Evolutionary conservation across 116 monocot genomes (phyloP), one percentile per base, ranked within the genome.

Genomic region (Phalaenopsis hybrid): DNA sequence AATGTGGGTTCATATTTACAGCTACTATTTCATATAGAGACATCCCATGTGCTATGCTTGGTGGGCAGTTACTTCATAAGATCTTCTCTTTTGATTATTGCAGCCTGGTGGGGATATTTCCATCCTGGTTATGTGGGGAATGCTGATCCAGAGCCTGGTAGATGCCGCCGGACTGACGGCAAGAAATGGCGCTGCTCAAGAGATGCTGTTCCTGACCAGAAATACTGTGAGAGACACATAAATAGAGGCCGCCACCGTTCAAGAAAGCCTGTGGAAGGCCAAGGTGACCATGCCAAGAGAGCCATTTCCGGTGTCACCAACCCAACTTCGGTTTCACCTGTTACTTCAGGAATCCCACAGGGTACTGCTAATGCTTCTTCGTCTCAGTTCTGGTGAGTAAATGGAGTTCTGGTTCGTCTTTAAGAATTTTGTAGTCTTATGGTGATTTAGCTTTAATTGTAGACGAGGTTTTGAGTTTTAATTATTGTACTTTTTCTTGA

Each of bases 251-350:
- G 88, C 48, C 88, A 85, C 43, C 88, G 85, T 88, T 88, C 88
- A 88, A 88, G 88, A 88, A 88, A 88, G 88, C 88, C 82, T 82
- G 88, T 88, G 88, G 88, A 88, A 88, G 69, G 78, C 69, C 79
- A 81, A 23, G 75, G 31, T 18, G 80, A 63, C 34, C 41, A 44
- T 37, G 34, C 61, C 46, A 67, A 33, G 61, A 75, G 21, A 75
- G 9, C 76, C 5, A 76, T 16, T 31, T 37, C 75, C 25, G 23
- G 48, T 33, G 37, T 76, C 49, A 18, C 84, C 31, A 34, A 34
- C 76, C 61, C 80, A 31, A 63, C 57, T 18, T 44, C 81, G 41
- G 79, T 31, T n/a, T 57, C 77, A 52, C 3, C 51, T 78, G 78
- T 78, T 28, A 13, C 55, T 16, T 55, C 55, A 15, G 55, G 55